Conservation (phyloP, 192 early-diverging fungal genomes). For the Entomortierella chlamydospora region DNA sequence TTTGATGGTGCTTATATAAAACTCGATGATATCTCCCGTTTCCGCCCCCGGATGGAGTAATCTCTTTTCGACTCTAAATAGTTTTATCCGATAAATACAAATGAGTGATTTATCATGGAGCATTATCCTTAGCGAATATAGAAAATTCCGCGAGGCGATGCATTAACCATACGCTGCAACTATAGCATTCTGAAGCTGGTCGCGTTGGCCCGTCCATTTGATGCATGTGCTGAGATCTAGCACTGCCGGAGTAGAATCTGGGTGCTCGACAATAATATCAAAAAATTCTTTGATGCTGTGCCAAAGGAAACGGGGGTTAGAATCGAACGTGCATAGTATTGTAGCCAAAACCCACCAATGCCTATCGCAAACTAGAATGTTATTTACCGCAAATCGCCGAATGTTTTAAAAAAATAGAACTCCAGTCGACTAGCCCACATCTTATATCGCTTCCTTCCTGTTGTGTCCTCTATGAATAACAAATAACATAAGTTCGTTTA, state of each 20-base stretch:
- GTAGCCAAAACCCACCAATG: too few relatives aligned
- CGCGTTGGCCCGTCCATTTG: slow-evolving; percentile 44
- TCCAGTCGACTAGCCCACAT: slow-evolving; percentile 46
- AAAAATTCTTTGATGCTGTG: slow-evolving; percentile 71
- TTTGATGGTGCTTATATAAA: slow-evolving; percentile 78
- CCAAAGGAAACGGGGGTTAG: too few relatives aligned
- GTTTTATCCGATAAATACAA: background rate
- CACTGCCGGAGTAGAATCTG: slow-evolving; percentile 70
- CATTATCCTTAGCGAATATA: background rate
- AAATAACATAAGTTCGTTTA: too few relatives aligned
- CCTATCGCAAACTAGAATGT: too few relatives aligned
- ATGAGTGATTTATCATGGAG: background rate
- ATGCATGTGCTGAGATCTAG: slow-evolving; percentile 68
- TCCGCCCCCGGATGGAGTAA: slow-evolving; percentile 80
- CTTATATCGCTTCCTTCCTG: slow-evolving; percentile 24
- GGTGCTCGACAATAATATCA: slow-evolving; percentile 79
- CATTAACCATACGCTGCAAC: slow-evolving; percentile 27
- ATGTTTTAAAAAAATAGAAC: slow-evolving; percentile 51
- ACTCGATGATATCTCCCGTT: slow-evolving; percentile 74
- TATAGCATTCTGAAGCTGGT: slow-evolving; percentile 40
- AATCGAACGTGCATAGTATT: too few relatives aligned
- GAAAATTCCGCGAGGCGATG: background rate
- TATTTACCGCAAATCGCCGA: slow-evolving; percentile 43
- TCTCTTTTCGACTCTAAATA: slow-evolving; percentile 59
- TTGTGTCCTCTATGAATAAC: slow-evolving; percentile 18